Conservation (phyloP, 306 rosid genomes). For the Lotus japonicus region DNA sequence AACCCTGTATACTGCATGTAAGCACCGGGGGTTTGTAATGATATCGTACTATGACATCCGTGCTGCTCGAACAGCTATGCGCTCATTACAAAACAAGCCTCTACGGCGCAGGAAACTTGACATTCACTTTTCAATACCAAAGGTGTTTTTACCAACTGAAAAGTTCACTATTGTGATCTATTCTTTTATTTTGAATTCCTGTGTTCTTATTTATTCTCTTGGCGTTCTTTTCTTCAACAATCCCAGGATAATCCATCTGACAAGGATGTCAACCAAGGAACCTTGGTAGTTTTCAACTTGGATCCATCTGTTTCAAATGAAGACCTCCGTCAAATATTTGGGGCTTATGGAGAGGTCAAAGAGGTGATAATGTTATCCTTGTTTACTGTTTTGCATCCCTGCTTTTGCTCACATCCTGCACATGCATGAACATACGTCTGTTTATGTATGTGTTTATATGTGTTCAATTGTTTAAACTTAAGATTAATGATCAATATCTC, state of each 20-base stretch:
- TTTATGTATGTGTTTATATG: background rate
- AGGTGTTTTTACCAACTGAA: constrained; percentile 39
- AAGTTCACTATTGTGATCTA: constrained; percentile 1
- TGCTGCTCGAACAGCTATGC: constrained; percentile 97
- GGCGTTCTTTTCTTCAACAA: constrained; percentile 10
- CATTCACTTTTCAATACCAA: constrained; percentile 96
- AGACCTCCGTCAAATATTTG: constrained; percentile 94
- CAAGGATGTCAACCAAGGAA: constrained; percentile 98
- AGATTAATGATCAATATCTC: constrained; percentile 4
- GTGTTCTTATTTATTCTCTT: background rate
- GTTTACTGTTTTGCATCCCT: background rate
- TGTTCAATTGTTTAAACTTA: background rate
- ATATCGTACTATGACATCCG: constrained; percentile 98
- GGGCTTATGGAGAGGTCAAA: constrained; percentile 97
- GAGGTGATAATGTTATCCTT: constrained; percentile 52
- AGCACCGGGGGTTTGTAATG: constrained; percentile 99
- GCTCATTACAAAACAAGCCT: constrained; percentile 86
- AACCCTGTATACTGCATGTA: constrained; percentile 97
- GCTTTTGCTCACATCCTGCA: too few relatives aligned
- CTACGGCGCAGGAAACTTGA: constrained; percentile 94
- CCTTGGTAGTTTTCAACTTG: constrained; percentile 91
- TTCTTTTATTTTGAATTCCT: background rate
- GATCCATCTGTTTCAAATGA: constrained; percentile 96
- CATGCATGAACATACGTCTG: too few relatives aligned
- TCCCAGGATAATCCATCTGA: constrained; percentile 93